Evolutionary conservation across 371 early-diverging fungal genomes (phyloP).

Genomic region (Mortierella sp.): DNA sequence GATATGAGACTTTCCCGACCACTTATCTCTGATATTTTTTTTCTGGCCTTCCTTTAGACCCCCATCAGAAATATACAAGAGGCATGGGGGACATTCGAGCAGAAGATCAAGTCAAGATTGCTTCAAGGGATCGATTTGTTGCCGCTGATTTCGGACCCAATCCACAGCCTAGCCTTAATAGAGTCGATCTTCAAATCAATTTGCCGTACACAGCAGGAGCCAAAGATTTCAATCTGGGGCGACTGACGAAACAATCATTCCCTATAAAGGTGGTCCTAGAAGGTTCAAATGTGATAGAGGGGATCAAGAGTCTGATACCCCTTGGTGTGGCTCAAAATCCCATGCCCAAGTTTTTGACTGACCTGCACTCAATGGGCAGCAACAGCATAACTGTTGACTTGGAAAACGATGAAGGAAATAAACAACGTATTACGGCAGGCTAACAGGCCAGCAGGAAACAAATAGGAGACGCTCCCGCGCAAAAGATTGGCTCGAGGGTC

Average conservation of each 20-base stretch:
- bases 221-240: constrained; percentile 27
- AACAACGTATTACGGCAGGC: constrained; percentile 12
- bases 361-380: constrained; percentile 54
- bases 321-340: constrained; percentile 59
- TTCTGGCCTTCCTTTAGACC: constrained; percentile 9
- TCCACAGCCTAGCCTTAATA: constrained; percentile 45
- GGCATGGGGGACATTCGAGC: constrained; percentile 37
- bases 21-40: background rate
- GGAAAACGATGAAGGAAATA: constrained; percentile 19
- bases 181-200: constrained; percentile 50
- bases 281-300: constrained; percentile 66
- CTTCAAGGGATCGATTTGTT: constrained; percentile 27
- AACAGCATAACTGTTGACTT: constrained; percentile 38
- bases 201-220: constrained; percentile 34
- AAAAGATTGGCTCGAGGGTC: background rate
- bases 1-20: too few species aligned
- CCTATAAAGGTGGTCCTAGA: constrained; percentile 57
- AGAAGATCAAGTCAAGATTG: constrained; percentile 34
- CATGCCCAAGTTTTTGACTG: constrained; percentile 60
- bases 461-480: background rate
- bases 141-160: constrained; percentile 53
- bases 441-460: background rate
- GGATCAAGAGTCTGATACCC: constrained; percentile 58
- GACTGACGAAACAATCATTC: constrained; percentile 28
- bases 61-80: constrained; percentile 18